Conservation (phyloP, 140 eudicot genomes). For the Stevia rebaudiana region DNA sequence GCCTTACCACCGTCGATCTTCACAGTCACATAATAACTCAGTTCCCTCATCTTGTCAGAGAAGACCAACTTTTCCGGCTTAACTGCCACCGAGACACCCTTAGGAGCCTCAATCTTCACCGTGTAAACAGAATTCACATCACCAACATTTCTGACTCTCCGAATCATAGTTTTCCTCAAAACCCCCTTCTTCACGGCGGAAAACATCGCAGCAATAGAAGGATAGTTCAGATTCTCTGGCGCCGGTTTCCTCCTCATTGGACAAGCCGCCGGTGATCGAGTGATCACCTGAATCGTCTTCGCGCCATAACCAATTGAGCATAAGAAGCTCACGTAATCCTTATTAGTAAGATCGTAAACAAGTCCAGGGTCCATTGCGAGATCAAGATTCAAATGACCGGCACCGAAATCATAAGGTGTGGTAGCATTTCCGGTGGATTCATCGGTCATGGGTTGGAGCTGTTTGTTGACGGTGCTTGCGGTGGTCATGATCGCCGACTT, state of each 20-base stretch:
- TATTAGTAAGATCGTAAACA: conserved; percentile 44
- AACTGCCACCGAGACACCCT: conserved; percentile 43
- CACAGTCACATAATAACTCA: conserved; percentile 48
- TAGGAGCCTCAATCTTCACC: conserved; percentile 44
- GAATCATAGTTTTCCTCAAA: conserved; percentile 42
- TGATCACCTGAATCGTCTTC: conserved; percentile 63
- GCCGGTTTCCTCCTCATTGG: conserved; percentile 37
- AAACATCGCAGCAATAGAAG: conserved; percentile 48
- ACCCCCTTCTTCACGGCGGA: conserved; percentile 35
- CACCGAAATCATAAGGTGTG: conserved; percentile 54
- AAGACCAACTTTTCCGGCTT: conserved; percentile 45
- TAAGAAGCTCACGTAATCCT: conserved; percentile 48
- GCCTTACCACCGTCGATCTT: conserved; percentile 29
- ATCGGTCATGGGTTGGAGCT: conserved; percentile 49
- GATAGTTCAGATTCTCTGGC: conserved; percentile 62
- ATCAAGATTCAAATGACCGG: conserved; percentile 65
- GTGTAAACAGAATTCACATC: conserved; percentile 43
- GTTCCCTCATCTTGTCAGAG: conserved; percentile 40
- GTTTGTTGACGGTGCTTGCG: conserved; percentile 41
- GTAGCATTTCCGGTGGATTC: conserved; percentile 58
- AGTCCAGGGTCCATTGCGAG: conserved; percentile 65
- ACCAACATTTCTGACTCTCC: conserved; percentile 61
- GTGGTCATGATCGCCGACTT: conserved; percentile 69
- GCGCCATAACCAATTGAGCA: conserved; percentile 58
- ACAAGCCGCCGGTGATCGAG: conserved; percentile 49